A percentile compares a stretch with the other conserved stretches of the same genome.
phyloP scores from a whole-genome alignment of 768 basidiomycete genomes.

The Mycena latifolia region DNA sequence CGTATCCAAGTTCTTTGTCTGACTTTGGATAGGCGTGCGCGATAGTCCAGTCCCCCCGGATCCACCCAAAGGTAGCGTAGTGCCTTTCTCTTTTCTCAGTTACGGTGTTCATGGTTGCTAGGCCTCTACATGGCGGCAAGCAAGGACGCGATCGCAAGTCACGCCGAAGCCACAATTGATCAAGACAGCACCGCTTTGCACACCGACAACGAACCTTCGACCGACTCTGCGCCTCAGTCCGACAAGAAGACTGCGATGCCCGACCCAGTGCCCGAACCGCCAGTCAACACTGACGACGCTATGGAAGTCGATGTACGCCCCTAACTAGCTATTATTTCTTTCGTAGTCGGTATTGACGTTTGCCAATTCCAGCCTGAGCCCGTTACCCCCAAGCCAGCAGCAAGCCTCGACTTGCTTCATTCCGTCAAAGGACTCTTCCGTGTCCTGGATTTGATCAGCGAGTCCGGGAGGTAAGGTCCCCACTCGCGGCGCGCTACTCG shows the following conservation, averaged over 20 bases:
- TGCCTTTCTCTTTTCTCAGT: no score
- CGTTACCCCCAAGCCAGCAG: background rate
- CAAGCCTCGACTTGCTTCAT: conserved; percentile 35
- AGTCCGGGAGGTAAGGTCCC: conserved; percentile 50
- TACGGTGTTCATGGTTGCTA: background rate
- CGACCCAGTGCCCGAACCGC: background rate
- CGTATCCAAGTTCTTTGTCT: conserved; percentile 21
- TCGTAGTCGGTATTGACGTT: background rate
- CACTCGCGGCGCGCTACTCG: no score
- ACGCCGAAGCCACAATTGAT: conserved; percentile 5
- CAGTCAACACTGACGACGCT: background rate
- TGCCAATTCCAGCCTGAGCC: conserved; percentile 1
- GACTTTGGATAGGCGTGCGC: background rate
- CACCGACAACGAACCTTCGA: background rate
- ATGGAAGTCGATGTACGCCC: conserved; percentile 27
- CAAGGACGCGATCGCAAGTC: conserved; percentile 9
- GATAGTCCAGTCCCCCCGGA: background rate
- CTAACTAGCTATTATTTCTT: no score
- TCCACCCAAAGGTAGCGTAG: background rate
- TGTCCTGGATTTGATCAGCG: conserved; percentile 65
- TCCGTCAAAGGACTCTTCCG: conserved; percentile 62
- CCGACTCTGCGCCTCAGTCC: background rate
- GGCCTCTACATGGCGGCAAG: background rate
- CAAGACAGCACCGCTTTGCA: background rate
- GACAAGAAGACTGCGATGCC: background rate